Evolutionary conservation across 768 basidiomycete genomes (phyloP), one percentile per base, ranked within the genome.

Genomic region (Rhizopogon roseolus): DNA sequence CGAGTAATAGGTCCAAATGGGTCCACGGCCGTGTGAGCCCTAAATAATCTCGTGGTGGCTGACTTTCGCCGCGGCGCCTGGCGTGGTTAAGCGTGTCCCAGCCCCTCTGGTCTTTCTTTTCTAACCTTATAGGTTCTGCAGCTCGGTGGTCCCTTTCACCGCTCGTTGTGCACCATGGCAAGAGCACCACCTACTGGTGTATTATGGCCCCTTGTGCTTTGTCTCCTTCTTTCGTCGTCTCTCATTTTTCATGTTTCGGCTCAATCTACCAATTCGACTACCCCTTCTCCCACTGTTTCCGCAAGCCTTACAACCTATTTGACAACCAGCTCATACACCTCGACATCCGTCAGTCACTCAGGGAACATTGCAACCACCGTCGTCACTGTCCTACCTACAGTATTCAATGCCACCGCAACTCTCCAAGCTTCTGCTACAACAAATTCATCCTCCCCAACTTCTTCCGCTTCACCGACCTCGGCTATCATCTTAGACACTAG

Each of bases 391-490:
- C 59, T 88, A 46, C 80, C 86, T n/a, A 80, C 79, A 41, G 66
- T 78, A 52, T 76, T 80, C 65, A 85, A 86, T 70, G 81, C 82
- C 56, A 87, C 84, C 49, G 68, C 76, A 52, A 83, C 82, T 6
- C 59, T 80, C 53, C 74, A 84, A 6, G 61, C 75, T 5, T 68
- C 76, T 32, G 69, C 80, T 19, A 60, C 80, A 3, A 76, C 81
- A 16, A 74, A 84, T 11, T 62, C 75, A 6, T 69, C 76, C 29
- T 69, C 80, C n/a, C 61, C 80, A 5, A 76, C 82, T 1, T 67
- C 83, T 2, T 67, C 78, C 4, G 53, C 73, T 49, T 52, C 73
- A 37, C 51, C 72, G 40, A 60, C 72, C 50, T 67, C 67, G 60
- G 70, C 71, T 60, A 71, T 63, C 56, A 64, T 60, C 57, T 74